Conservation (phyloP, 2,329 filamentous ascomycete genomes). For the Exophiala dermatitidis region DNA sequence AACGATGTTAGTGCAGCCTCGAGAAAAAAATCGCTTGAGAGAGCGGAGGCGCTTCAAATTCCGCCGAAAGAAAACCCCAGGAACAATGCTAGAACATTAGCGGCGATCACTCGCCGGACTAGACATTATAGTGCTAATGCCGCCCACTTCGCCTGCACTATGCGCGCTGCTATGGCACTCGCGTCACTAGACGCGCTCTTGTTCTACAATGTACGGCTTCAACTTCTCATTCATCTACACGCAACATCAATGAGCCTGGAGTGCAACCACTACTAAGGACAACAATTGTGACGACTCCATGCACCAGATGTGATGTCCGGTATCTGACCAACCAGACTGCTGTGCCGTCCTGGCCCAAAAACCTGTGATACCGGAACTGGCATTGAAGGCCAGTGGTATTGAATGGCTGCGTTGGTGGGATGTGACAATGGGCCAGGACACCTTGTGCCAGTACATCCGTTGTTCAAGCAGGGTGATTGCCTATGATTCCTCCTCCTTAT, state of each 20-base stretch:
- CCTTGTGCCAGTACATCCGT: slow-evolving; percentile 19
- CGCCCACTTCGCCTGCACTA: background rate
- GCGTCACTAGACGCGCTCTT: slow-evolving; percentile 7
- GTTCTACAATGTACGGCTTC: background rate
- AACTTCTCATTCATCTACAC: background rate
- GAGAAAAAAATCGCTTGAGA: background rate
- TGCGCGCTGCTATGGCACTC: slow-evolving; percentile 2
- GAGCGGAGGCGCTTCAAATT: background rate
- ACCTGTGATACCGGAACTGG: background rate
- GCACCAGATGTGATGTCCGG: background rate
- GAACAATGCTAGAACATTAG: slow-evolving; percentile 3
- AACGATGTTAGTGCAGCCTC: background rate
- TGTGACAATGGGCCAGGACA: slow-evolving; percentile 11
- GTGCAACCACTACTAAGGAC: background rate
- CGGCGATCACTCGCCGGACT: slow-evolving; percentile 11
- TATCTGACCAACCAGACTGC: too few species aligned
- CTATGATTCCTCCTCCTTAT: background rate
- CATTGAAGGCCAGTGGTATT: background rate
- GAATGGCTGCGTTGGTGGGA: slow-evolving; percentile 19
- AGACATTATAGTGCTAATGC: background rate
- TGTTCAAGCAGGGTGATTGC: slow-evolving; percentile 32
- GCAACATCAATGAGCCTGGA: background rate
- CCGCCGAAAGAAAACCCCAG: slow-evolving; percentile 1
- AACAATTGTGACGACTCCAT: background rate
- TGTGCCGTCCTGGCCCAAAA: background rate